phyloP scores from a whole-genome alignment of 2,329 filamentous ascomycete genomes.

The Neonectria sp. region DNA sequence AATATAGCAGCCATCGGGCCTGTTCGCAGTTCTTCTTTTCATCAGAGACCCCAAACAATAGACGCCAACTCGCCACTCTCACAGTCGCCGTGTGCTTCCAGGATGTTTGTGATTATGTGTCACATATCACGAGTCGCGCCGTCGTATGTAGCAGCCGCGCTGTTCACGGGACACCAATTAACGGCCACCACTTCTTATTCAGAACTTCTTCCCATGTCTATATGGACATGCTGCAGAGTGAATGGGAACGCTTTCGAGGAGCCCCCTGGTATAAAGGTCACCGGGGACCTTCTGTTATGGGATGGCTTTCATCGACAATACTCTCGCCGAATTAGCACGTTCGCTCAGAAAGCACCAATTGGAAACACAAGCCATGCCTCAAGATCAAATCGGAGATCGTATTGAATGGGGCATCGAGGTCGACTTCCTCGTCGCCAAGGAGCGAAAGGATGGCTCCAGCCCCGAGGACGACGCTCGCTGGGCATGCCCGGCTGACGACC shows the following conservation, averaged over 20 bases:
- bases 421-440: conserved; percentile 45
- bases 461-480: conserved; percentile 22
- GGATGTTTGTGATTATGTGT: conserved; percentile 9
- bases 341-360: background rate
- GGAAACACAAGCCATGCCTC: background rate
- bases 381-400: conserved; percentile 7
- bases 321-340: background rate
- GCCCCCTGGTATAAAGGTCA: background rate
- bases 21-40: background rate
- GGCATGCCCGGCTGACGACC: conserved; percentile 35
- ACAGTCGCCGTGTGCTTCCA: background rate
- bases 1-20: background rate
- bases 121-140: conserved; percentile 19
- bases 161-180: conserved; percentile 3
- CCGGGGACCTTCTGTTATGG: background rate
- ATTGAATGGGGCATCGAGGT: conserved; percentile 40
- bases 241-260: background rate
- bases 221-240: background rate
- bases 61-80: background rate
- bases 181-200: background rate
- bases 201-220: background rate
- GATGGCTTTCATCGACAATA: background rate
- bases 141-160: conserved; percentile 6
- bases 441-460: conserved; percentile 11
- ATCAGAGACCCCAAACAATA: no score